Conservation (phyloP, 1,284 basidiomycete genomes). For the Cryptococcus floricola region DNA sequence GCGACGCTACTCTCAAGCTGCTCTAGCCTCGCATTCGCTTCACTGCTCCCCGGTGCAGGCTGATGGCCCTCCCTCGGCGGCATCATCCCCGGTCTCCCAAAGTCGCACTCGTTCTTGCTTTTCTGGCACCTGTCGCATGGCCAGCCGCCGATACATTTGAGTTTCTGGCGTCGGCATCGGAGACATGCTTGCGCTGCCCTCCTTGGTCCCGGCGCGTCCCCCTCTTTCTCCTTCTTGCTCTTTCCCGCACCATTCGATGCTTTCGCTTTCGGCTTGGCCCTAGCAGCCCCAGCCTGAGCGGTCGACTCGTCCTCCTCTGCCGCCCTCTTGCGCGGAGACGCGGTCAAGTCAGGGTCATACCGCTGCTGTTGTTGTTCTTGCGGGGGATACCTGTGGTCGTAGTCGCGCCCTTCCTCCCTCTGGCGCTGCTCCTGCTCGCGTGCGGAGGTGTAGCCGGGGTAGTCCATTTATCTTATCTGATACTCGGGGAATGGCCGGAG, state of each 20-base stretch:
- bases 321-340: neutral
- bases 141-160: conserved; percentile 31
- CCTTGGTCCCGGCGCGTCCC: neutral
- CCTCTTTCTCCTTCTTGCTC: neutral
- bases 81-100: conserved; percentile 11
- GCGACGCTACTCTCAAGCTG: conserved; percentile 32
- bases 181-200: conserved; percentile 31
- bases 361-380: too few relatives aligned
- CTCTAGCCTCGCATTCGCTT: conserved; percentile 19
- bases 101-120: conserved; percentile 27
- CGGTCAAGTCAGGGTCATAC: too few relatives aligned
- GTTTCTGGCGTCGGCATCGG: conserved; percentile 30
- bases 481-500: too few relatives aligned
- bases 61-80: neutral
- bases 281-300: neutral
- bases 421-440: too few relatives aligned
- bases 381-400: too few relatives aligned
- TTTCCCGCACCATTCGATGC: neutral
- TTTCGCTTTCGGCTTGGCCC: conserved; percentile 2
- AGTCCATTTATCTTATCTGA: too few relatives aligned
- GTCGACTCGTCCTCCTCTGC: neutral
- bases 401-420: too few relatives aligned
- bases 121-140: conserved; percentile 29
- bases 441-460: too few relatives aligned
- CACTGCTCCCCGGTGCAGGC: neutral